These are phyloP conservation scores for Neurospora sp. DNA, from an alignment of 495 filamentous ascomycete genomes.

Conservation along the genomic window DNA sequence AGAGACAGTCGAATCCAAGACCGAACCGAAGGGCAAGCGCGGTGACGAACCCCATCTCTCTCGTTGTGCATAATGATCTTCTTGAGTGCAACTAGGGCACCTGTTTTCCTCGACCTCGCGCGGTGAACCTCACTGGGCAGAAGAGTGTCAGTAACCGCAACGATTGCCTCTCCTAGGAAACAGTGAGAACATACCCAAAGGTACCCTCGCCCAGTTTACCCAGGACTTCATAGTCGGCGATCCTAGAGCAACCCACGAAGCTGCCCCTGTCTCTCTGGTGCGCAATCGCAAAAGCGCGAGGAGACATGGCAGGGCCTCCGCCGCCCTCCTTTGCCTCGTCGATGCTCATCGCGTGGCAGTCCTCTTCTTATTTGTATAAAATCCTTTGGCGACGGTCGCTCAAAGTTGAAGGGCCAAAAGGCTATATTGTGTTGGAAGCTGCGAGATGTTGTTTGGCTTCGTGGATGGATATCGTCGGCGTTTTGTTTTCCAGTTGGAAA, in stretches of 20 bases:
- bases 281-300: constrained; percentile 33
- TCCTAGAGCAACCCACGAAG: constrained; percentile 79
- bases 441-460: background rate
- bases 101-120: constrained; percentile 64
- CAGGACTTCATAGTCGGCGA: constrained; percentile 77
- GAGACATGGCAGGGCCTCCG: constrained; percentile 19
- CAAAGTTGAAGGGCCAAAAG: background rate
- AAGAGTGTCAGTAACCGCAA: constrained; percentile 7
- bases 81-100: constrained; percentile 75
- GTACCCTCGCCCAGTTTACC: constrained; percentile 95
- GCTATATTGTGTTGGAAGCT: background rate
- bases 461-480: background rate
- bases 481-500: background rate
- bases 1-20: background rate
- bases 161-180: background rate
- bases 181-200: constrained; percentile 59
- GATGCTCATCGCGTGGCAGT: constrained; percentile 16
- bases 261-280: constrained; percentile 37
- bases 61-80: constrained; percentile 88
- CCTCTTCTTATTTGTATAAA: background rate
- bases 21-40: background rate
- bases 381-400: background rate
- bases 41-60: constrained; percentile 59
- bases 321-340: constrained; percentile 7
- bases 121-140: constrained; percentile 77